Percentiles rank a stretch among this genome's conserved stretches.
These are phyloP conservation scores for Tilletia horrida DNA, from an alignment of 1,284 basidiomycete genomes.

Conservation along the genomic window DNA sequence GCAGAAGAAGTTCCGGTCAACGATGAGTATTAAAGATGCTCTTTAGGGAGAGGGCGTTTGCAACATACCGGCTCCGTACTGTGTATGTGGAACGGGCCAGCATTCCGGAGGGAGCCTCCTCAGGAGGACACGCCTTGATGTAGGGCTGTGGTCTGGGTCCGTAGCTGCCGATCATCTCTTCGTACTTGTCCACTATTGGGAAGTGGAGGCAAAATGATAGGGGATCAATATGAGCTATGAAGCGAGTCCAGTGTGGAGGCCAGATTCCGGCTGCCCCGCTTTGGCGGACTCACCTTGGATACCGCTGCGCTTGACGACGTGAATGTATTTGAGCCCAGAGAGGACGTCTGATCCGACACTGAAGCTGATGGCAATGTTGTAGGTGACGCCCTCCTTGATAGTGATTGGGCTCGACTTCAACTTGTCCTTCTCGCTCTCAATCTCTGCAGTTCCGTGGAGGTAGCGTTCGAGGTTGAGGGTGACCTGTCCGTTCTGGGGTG, in stretches of 20 bases:
- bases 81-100: conserved; percentile 74
- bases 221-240: no score
- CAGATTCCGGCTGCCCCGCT: no score
- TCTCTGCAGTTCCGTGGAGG: conserved; percentile 31
- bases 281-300: conserved; percentile 55
- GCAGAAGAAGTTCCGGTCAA: no score
- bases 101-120: conserved; percentile 62
- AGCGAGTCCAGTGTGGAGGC: no score
- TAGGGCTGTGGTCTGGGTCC: conserved; percentile 57
- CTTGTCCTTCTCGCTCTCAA: conserved; percentile 51
- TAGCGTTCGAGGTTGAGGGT: conserved; percentile 57
- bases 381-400: conserved; percentile 62
- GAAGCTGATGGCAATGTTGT: conserved; percentile 78
- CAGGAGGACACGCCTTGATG: conserved; percentile 56
- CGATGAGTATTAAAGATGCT: background rate
- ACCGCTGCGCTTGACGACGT: conserved; percentile 71
- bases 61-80: conserved; percentile 65
- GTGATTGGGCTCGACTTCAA: conserved; percentile 64
- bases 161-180: conserved; percentile 86
- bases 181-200: conserved; percentile 72
- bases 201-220: background rate
- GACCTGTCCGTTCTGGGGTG: conserved; percentile 27
- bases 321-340: conserved; percentile 76
- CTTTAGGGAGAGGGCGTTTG: background rate
- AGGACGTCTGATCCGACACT: conserved; percentile 73